Evolutionary conservation across 257 asterid genomes (phyloP), one percentile per base, ranked within the genome.

Genomic region (Lantana camara): DNA sequence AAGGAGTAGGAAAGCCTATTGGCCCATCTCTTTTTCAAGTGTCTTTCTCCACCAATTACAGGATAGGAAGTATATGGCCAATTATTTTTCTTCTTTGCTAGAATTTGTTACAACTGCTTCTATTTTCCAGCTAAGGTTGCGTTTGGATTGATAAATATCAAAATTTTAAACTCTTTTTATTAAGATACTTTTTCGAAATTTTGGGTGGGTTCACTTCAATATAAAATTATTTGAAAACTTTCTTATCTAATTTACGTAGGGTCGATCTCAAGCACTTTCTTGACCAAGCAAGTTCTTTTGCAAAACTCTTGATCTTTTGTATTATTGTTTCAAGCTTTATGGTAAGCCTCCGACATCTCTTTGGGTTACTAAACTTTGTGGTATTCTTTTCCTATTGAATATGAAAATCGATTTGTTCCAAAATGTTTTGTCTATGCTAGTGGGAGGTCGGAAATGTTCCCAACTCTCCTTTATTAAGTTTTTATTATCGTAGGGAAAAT

Each of bases 401-500:
- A 13, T 61, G 68, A 54, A 45, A 63, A 57, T 49, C 61, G 46
- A 52, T 63, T 60, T 37, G 71, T 51, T 55, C 74, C 74, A 71
- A 66, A 38, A 16, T 67, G 69, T 72, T 72, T 72, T 72, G 70
- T 61, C 67, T 60, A 9, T 57, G 47, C 1, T 58, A 12, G 71
- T 68, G 72, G 67, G 56, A 30, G 5, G 32, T 52, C 57, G 9
- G 66, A n/a, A 38, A 24, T 53, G 37, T 12, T 5, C 52, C 64
- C 12, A 5, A 44, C 50, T 44, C 20, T 15, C 22, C 6, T 19
- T 42, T n/a, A n/a, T n/a, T n/a, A n/a, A n/a, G n/a, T n/a, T n/a
- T n/a, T n/a, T n/a, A n/a, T n/a, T n/a, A n/a, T n/a, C n/a, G n/a
- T n/a, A n/a, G n/a, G n/a, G n/a, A n/a, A n/a, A n/a, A n/a, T n/a